Evolutionary conservation across 352 stramenopile species (phyloP), one percentile per base, ranked within the genome.

Genomic region (Globisporangium irregulare): DNA sequence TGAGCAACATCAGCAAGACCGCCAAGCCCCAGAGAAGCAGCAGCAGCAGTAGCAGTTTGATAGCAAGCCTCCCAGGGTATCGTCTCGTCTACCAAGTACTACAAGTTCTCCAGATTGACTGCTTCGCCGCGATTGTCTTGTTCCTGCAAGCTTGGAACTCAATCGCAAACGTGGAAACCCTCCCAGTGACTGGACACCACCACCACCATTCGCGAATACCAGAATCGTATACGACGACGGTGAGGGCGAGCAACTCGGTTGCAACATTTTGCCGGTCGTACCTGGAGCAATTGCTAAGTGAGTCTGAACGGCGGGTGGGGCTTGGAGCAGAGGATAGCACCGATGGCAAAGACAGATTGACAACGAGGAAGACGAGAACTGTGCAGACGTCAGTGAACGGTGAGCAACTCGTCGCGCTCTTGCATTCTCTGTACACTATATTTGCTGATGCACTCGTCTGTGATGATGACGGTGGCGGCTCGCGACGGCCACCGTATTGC

Each of bases 21-120:
- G 27, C 25, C 41, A 59, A 15, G 22, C 6, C 8, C 20, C 10
- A 8, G n/a, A n/a, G 48, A 74, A 18, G 20, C 29, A 41, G 4
- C 22, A 41, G 4, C 22, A 27, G 43, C 7, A 32, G 15, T 24
- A 24, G 25, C 25, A 27, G 25, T 22, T 9, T 7, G 20, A 60
- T 15, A 24, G 18, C 36, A 22, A 36, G 8, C 1, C 29, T 79
- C 4, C 68, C 70, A 14, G 78, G 78, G 2, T 81, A 73, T 62
- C 64, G 51, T 12, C 32, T 73, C 27, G 15, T 73, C 27, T 66
- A 29, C 8, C 24, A 34, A 24, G 43, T 73, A 18, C 55, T 72
- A 22, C 53, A 14, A 36, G 48, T 32, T 27, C 41, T 54, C 4
- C 51, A 51, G 14, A 5, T 60, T 20, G 55, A 63, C 10, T 54